Percentiles rank a stretch among this genome's conserved stretches.
These are phyloP conservation scores for Chimonanthus salicifolius DNA, from an alignment of 164 flowering plant genomes.

Conservation along the genomic window DNA sequence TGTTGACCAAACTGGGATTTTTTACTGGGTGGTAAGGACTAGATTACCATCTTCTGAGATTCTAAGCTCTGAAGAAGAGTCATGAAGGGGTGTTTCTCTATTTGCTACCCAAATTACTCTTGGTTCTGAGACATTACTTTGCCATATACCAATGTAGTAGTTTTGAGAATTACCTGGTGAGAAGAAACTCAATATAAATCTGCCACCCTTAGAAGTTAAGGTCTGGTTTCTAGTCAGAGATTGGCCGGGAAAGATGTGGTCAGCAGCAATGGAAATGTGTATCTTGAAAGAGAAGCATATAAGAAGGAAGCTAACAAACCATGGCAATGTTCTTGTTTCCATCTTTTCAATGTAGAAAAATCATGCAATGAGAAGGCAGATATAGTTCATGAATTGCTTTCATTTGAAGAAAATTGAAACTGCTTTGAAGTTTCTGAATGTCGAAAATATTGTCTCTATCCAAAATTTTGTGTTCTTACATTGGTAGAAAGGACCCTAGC, in stretches of 20 bases:
- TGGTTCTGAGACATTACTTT: not conserved
- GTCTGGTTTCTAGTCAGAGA: constrained; percentile 16
- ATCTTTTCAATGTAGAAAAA: too few relatives aligned
- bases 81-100: constrained; percentile 12
- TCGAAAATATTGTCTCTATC: too few relatives aligned
- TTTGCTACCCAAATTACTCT: constrained; percentile 28
- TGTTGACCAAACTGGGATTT: not conserved
- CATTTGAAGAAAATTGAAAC: too few relatives aligned
- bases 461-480: too few relatives aligned
- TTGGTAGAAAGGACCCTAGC: too few relatives aligned
- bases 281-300: too few relatives aligned
- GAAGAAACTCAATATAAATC: constrained; percentile 25
- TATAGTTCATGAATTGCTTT: too few relatives aligned
- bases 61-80: constrained; percentile 10
- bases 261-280: too few relatives aligned
- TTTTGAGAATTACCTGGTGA: constrained; percentile 17
- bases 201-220: constrained; percentile 14
- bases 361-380: too few relatives aligned
- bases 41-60: constrained; percentile 17
- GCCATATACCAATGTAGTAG: constrained; percentile 30
- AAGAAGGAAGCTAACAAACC: too few relatives aligned
- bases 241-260: not conserved
- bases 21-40: not conserved
- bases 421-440: too few relatives aligned
- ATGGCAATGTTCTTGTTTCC: too few relatives aligned